A percentile compares a stretch with the other conserved stretches of the same genome.
These are phyloP conservation scores for Batrachochytrium dendrobatidis DNA, from an alignment of 371 early-diverging fungal genomes.

Conservation along the genomic window DNA sequence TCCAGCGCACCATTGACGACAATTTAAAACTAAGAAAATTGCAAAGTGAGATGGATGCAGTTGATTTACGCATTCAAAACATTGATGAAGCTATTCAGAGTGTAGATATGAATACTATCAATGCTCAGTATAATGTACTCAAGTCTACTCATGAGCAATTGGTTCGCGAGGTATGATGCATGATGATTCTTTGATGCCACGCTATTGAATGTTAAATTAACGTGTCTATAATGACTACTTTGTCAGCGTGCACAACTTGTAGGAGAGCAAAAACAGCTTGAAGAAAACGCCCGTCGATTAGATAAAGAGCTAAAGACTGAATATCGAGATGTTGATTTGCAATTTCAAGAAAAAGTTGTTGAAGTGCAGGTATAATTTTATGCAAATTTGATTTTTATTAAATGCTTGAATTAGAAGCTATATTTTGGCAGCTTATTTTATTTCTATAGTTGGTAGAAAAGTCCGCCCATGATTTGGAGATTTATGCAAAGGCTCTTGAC, in stretches of 20 bases:
- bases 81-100: slow-evolving; percentile 9
- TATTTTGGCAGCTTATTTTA: slow-evolving; percentile 6
- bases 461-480: slow-evolving; percentile 74
- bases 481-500: slow-evolving; percentile 80
- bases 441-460: slow-evolving; percentile 57
- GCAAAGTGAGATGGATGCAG: slow-evolving; percentile 24
- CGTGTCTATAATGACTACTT: too few relatives aligned
- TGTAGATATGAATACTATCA: slow-evolving; percentile 9
- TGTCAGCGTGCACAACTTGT: slow-evolving; percentile 57
- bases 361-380: slow-evolving; percentile 42
- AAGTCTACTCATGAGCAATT: slow-evolving; percentile 41
- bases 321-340: slow-evolving; percentile 67
- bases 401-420: not conserved
- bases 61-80: slow-evolving; percentile 23
- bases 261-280: slow-evolving; percentile 84
- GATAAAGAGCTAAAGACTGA: slow-evolving; percentile 62
- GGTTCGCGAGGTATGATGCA: slow-evolving; percentile 42
- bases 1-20: slow-evolving; percentile 58
- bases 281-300: slow-evolving; percentile 54
- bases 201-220: not conserved
- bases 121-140: slow-evolving; percentile 15
- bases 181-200: not conserved
- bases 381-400: not conserved
- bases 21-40: slow-evolving; percentile 54
- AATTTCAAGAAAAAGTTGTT: slow-evolving; percentile 58